Base-by-base conservation (phyloP, 2,329 filamentous ascomycete species). In the Alternaria arborescens region DNA sequence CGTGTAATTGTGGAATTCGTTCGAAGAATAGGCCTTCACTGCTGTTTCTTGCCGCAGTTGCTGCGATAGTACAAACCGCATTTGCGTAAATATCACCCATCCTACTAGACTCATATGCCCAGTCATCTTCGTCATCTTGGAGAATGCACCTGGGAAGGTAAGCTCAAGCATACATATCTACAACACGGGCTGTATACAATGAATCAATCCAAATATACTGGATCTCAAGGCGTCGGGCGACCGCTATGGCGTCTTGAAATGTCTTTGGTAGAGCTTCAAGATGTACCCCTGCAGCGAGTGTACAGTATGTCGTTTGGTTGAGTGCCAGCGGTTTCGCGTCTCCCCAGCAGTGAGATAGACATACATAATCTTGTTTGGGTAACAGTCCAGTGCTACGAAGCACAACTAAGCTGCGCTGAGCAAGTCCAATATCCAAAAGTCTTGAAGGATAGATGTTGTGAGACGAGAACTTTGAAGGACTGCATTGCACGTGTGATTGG, bases 1-100 rank as follows among this genome's bases (percentile, higher is more conserved):
- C 0, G 2, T n/a, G 12, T 3, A n/a, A 10, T 2, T 8, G 4
- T 0, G 40, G 4, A 0, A 1, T 5, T 12, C 28, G 26, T 2
- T 43, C 14, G 8, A 24, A 32, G 2, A 53, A 43, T 0, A 53
- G 18, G 6, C 40, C 51, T 3, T n/a, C 8, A 7, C 11, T 24
- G 2, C 38, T 34, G n/a, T 18, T 18, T 3, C 12, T 5, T 0
- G 51, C 26, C 6, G 51, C 40, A 1, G 51, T 44, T 2, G 52
- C 52, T 11, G 52, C 40, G 12, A 44, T 54, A 1, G 28, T 44
- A 5, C 52, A 54, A 4, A 41, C 28, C 8, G 51, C 40, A 3
- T 24, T 20, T 24, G 38, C 28, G 36, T 44, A 53, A 0, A 53
- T 8, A 3, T 30, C 6, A 1, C 26, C 40, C 51, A 53, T 53